Evolutionary conservation across 2,329 filamentous ascomycete species (phyloP), one percentile per base, ranked within the genome.

Genomic region (Alternaria ventricosa): DNA sequence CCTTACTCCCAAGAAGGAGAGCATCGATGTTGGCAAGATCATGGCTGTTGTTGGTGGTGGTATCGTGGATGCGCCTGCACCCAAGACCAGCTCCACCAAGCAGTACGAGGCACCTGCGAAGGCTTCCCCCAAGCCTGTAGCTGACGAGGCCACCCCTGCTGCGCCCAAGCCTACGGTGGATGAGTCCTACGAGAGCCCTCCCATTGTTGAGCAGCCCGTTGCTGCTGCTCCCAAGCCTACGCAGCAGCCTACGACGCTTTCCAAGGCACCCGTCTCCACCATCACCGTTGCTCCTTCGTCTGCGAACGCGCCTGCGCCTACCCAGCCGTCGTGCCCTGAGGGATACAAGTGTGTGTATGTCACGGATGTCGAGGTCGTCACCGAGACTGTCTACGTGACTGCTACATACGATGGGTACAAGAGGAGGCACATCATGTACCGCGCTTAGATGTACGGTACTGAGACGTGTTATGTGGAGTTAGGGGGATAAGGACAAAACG

Each of bases 1-100:
- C 33, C 68, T 84, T 9, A 81, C 76, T 9, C 67, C 75, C 7
- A 66, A 71, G 49, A 69, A 70, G 46, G 67, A 64, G 56, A 75
- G 66, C 15, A 74, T 78, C 45, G 76, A 78, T 20, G 68, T 78
- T 44, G 78, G 78, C 11, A 43, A 69, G 22, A 36, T 80, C 23
- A 68, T 79, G 65, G 60, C 45, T 53, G 64, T 51, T 3, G 57
- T 54, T 7, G 67, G 63, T 22, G 60, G 64, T 22, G 69, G 67
- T 27, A 61, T 69, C 10, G 68, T 64, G 22, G 61, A 70, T 33
- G 47, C 69, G 33, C 33, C 33, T 47, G 50, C 69, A 20, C 63
- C 74, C 18, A 59, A 74, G 63, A 63, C 67, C 0, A 65, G 51
- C 33, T 43, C 67, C 30, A 57, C 36, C 8, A 28, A 60, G 7